Evolutionary conservation across 257 asterid genomes (phyloP).

Genomic region (Capsicum baccatum): DNA sequence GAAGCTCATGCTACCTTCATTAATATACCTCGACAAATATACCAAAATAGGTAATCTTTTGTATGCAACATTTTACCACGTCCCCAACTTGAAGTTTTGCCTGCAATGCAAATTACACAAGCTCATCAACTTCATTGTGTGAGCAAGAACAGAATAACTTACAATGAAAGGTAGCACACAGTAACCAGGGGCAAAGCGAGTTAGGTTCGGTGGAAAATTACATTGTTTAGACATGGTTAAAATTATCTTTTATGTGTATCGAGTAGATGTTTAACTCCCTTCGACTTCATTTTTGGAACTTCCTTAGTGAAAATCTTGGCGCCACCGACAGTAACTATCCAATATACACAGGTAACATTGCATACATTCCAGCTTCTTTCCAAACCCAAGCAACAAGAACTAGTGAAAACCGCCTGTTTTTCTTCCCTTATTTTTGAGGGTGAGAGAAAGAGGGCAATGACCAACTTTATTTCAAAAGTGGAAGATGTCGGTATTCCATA

Average conservation of each 20-base stretch:
- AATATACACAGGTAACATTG: not conserved
- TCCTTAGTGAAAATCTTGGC: too few relatives aligned
- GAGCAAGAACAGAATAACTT: constrained; percentile 23
- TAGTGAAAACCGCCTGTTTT: not conserved
- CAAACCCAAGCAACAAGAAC: not conserved
- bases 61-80: constrained; percentile 83
- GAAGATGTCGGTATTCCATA: too few relatives aligned
- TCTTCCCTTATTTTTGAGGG: not conserved
- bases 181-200: too few relatives aligned
- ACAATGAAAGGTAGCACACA: not conserved
- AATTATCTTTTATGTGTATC: too few relatives aligned
- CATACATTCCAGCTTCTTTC: not conserved
- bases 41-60: constrained; percentile 87
- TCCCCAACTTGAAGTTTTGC: constrained; percentile 80
- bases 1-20: constrained; percentile 10
- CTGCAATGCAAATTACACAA: constrained; percentile 50
- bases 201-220: too few relatives aligned
- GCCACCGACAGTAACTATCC: not conserved
- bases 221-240: too few relatives aligned
- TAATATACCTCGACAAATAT: constrained; percentile 86
- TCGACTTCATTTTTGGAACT: too few relatives aligned
- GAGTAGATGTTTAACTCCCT: too few relatives aligned
- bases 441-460: not conserved
- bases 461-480: too few relatives aligned
- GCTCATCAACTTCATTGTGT: constrained; percentile 10